These are phyloP conservation scores for Globisporangium apiculatum DNA, from an alignment of 352 stramenopile species.

Conservation along the genomic window DNA sequence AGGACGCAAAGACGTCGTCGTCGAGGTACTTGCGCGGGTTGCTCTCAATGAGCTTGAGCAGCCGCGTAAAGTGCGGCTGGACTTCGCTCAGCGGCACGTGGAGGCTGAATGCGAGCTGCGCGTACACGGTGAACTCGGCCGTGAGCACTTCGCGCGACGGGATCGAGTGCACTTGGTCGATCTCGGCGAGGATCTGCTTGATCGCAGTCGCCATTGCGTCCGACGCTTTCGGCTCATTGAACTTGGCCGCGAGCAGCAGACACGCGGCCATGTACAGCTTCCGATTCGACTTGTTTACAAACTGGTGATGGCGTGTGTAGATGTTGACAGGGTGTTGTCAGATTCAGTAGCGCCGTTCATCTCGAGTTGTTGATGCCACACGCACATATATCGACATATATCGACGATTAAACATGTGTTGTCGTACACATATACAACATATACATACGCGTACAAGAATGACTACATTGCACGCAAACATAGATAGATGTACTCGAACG, in stretches of 20 bases:
- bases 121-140: constrained; percentile 87
- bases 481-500: no score
- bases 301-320: constrained; percentile 49
- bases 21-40: constrained; percentile 87
- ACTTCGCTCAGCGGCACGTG: constrained; percentile 76
- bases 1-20: constrained; percentile 75
- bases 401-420: background rate
- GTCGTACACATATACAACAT: background rate
- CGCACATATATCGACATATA: no score
- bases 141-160: constrained; percentile 81
- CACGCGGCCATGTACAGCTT: constrained; percentile 95
- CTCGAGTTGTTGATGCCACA: no score
- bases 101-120: constrained; percentile 85
- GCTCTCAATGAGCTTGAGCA: constrained; percentile 83
- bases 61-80: constrained; percentile 80
- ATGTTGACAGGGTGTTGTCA: constrained; percentile 9
- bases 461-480: no score
- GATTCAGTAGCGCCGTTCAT: background rate
- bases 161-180: constrained; percentile 74
- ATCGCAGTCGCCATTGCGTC: constrained; percentile 57
- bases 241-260: constrained; percentile 92
- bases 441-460: background rate
- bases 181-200: constrained; percentile 66
- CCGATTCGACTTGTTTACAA: constrained; percentile 94
- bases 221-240: constrained; percentile 75